phyloP scores from a whole-genome alignment of 371 early-diverging fungal genomes.

The Fennellomyces sp. region DNA sequence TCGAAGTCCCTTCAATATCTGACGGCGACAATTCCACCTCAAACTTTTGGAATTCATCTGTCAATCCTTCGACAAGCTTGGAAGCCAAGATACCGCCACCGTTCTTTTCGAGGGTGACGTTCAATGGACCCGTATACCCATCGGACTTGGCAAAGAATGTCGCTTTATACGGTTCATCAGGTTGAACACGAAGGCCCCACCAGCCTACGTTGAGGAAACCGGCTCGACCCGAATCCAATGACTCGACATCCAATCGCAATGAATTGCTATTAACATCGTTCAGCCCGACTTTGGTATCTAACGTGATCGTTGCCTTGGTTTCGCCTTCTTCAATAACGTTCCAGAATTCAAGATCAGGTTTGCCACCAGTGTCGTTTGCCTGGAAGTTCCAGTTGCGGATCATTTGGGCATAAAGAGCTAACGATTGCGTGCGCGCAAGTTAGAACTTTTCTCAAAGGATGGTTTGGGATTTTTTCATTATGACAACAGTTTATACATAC shows the following conservation, averaged over 20 bases:
- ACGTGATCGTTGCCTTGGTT: background rate
- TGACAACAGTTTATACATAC: too few species aligned
- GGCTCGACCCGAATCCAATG: conserved; percentile 8
- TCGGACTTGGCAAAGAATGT: conserved; percentile 22
- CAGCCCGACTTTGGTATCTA: conserved; percentile 6
- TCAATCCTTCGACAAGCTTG: conserved; percentile 6
- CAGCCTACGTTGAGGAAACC: conserved; percentile 26
- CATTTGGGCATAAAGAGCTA: conserved; percentile 21
- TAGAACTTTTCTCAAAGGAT: background rate
- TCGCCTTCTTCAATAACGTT: conserved; percentile 6
- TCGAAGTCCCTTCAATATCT: conserved; percentile 5
- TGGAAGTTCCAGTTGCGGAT: conserved; percentile 26
- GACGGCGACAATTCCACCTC: conserved; percentile 7
- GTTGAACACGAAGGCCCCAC: conserved; percentile 21
- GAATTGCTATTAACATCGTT: conserved; percentile 21
- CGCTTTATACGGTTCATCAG: conserved; percentile 19
- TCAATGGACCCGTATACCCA: conserved; percentile 16
- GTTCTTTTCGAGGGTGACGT: conserved; percentile 15
- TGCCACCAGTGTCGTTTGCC: conserved; percentile 15
- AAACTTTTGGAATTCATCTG: conserved; percentile 15
- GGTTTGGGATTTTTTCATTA: too few species aligned
- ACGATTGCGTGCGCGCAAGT: background rate
- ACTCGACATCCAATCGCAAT: conserved; percentile 18
- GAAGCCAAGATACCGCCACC: conserved; percentile 12
- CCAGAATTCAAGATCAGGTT: conserved; percentile 12